Evolutionary conservation across 495 filamentous ascomycete genomes (phyloP), one percentile per base, ranked within the genome.

Genomic region (Sporormia fimetaria): DNA sequence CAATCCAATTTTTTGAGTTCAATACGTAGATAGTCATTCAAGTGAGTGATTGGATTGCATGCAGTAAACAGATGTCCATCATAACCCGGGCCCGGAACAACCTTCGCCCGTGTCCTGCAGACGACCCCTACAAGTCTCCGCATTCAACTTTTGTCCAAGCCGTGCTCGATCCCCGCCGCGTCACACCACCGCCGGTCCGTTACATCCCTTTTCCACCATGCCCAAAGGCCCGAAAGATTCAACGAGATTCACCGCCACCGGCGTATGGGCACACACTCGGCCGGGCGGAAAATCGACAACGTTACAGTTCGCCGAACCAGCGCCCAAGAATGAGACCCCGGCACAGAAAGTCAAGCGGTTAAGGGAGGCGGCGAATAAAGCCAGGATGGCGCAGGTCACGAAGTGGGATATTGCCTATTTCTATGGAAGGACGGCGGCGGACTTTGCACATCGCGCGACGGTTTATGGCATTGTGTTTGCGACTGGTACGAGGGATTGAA

Each of bases 181-280:
- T 28, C 18, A 21, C 28, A n/a, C 33, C 25, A 17, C 21, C 17
- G 9, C 9, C 43, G 12, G 9, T 42, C 33, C 16, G 26, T 27
- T 42, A 8, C 21, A 1, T 36, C 27, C 12, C 33, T 7, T 23
- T 35, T 14, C 21, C 39, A 53, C 2, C 6, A 83, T 87, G 75
- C 74, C 86, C 52, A 87, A 88, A 62, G 87, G 83, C 63, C 79
- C 86, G 58, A 77, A 76, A 49, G 90, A 95, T 66, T 86, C 90
- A 43, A 98, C 90, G 58, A 78, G 88, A 46, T 98, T 98, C 71
- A 96, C 88, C 35, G 74, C 87, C 21, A 93, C 84, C 27, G 82
- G 79, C 36, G 87, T 87, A 11, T 87, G 94, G 68, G 87, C 84
- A 48, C 73, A 70, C 62, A 78, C 81, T 50, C 82, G 83, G 55